Evolutionary conservation across 129 eudicot genomes (phyloP), one percentile per base, ranked within the genome.

Genomic region (Artemisia argyi): DNA sequence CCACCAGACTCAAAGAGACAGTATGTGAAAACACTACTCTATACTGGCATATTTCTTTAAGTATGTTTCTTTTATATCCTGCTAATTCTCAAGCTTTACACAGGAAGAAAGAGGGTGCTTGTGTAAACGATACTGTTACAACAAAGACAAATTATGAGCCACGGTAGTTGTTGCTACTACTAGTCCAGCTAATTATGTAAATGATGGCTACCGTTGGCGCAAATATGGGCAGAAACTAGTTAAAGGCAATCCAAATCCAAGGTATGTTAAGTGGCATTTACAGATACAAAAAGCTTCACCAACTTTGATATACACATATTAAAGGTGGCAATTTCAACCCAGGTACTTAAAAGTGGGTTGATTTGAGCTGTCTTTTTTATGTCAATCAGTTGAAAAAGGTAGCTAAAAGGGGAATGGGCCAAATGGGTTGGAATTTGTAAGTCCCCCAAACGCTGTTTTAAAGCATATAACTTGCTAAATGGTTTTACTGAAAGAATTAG

Each of bases 151-250:
- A 53, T 74, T 62, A 61, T 73, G 87, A 87, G 32, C 74, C 80
- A 10, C 83, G 94, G 57, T 78, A 52, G 91, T 90, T 56, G 88
- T 90, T 66, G 82, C 85, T 70, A 90, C 91, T 57, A 72, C 71
- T 51, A 90, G 97, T 68, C 87, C 65, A 65, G 91, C 85, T 77
- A 91, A 90, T 77, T 53, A 81, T 62, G 86, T 87, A 56, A 87
- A 85, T 79, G 97, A 90, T 72, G 97, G 97, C 59, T 87, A 80
- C 69, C 85, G 97, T 15, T 90, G 94, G 97, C 94, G 97, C 52
- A 90, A 90, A 77, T 90, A 90, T 49, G 94, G 97, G 59, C 97
- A 90, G 78, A 90, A 90, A 72, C 65, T 83, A 80, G 91, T 90
- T 3, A 90, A 87, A 81, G 94, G 91, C 81, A 90, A 81, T 79